phyloP scores from a whole-genome alignment of 148 eudicot species.

The Vaccinium corymbosum region DNA sequence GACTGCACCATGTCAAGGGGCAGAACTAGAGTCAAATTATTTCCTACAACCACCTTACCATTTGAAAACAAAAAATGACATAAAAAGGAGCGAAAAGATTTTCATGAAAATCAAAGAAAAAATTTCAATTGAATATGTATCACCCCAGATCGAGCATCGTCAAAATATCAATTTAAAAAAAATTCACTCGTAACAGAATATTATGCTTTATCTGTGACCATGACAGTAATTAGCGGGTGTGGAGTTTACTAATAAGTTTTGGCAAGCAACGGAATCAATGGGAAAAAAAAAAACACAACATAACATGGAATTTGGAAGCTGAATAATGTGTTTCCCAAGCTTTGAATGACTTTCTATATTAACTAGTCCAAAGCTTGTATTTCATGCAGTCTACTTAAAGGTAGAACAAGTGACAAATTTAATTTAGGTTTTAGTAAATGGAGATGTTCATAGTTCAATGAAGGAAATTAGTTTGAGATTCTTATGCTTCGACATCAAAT shows the following conservation, averaged over 20 bases:
- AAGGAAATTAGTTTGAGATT: too few relatives aligned
- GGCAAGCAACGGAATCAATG: neutral
- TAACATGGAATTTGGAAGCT: neutral
- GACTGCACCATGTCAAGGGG: conserved; percentile 38
- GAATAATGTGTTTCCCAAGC: neutral
- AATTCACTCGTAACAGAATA: neutral
- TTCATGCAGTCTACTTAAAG: neutral
- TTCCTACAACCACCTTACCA: neutral
- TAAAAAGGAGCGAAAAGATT: neutral
- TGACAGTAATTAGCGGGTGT: neutral
- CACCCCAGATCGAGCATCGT: neutral
- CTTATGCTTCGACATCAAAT: too few relatives aligned
- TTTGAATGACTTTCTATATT: neutral
- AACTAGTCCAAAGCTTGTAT: conserved; percentile 3
- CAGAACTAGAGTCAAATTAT: conserved; percentile 20
- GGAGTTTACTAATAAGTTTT: neutral
- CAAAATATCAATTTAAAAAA: neutral
- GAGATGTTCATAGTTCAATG: neutral
- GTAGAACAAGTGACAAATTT: neutral
- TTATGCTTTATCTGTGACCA: neutral
- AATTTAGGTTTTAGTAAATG: neutral
- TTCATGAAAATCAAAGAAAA: neutral
- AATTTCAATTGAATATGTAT: neutral
- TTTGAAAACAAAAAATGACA: neutral
- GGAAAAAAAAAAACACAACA: neutral